Conservation (phyloP, 768 basidiomycete genomes). For the Leucosporidium yakuticum region DNA sequence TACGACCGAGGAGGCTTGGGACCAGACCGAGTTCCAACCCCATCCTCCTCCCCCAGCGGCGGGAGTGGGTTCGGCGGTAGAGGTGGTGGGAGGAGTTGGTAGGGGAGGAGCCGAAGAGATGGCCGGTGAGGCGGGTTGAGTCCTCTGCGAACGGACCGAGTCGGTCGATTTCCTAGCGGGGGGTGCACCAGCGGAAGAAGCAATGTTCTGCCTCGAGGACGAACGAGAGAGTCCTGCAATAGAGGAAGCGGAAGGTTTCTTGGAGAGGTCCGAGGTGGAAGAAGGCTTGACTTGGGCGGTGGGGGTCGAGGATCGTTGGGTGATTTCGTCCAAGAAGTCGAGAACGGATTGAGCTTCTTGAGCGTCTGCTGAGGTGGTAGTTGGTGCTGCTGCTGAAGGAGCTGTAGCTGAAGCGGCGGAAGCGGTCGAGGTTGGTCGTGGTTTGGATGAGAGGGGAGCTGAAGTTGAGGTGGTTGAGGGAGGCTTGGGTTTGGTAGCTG, state of each 20-base stretch:
- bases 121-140: background rate
- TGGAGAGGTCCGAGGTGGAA: conserved; percentile 4
- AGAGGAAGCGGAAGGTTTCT: conserved; percentile 1
- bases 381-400: background rate
- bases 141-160: background rate
- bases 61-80: background rate
- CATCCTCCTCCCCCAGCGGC: conserved; percentile 24
- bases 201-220: background rate
- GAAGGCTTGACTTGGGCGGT: conserved; percentile 5
- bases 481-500: background rate
- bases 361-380: conserved; percentile 16
- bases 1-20: conserved; percentile 29
- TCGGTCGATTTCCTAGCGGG: conserved; percentile 5
- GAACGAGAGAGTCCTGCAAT: background rate
- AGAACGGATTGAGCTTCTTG: conserved; percentile 39
- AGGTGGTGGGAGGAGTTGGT: conserved; percentile 4
- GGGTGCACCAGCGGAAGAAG: background rate
- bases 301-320: conserved; percentile 22
- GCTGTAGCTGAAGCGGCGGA: conserved; percentile 4
- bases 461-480: conserved; percentile 1
- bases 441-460: conserved; percentile 1
- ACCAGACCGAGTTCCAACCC: conserved; percentile 37
- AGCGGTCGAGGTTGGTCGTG: conserved; percentile 16
- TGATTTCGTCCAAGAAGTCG: conserved; percentile 40
- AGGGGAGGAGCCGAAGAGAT: background rate